phyloP scores from a whole-genome alignment of 495 filamentous ascomycete species.

The Tuber magnatum region DNA sequence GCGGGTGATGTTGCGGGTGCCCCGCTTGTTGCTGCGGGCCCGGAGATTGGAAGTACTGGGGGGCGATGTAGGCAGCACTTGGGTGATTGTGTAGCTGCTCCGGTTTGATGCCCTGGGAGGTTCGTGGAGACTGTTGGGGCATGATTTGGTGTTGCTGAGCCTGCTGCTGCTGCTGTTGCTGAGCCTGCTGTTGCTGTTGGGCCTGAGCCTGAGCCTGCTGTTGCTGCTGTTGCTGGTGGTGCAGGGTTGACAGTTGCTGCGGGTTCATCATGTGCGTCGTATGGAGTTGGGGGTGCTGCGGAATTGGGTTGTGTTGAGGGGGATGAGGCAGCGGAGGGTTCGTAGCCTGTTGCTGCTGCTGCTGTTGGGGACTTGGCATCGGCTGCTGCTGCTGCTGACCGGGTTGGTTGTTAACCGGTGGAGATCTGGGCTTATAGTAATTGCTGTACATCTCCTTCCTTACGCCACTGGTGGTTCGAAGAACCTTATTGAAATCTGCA shows the following conservation, averaged over 20 bases:
- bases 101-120: slow-evolving; percentile 39
- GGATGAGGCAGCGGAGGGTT: slow-evolving; percentile 48
- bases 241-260: slow-evolving; percentile 44
- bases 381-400: slow-evolving; percentile 51
- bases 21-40: slow-evolving; percentile 54
- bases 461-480: slow-evolving; percentile 66
- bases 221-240: slow-evolving; percentile 42
- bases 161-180: slow-evolving; percentile 55
- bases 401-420: slow-evolving; percentile 55
- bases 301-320: slow-evolving; percentile 51
- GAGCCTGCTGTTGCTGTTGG: slow-evolving; percentile 53
- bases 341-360: slow-evolving; percentile 47
- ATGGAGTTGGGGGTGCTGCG: slow-evolving; percentile 46
- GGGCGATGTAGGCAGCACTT: slow-evolving; percentile 40
- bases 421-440: slow-evolving; percentile 56
- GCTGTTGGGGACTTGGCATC: slow-evolving; percentile 47
- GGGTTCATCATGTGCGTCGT: slow-evolving; percentile 42
- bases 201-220: slow-evolving; percentile 44
- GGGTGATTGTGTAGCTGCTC: slow-evolving; percentile 38
- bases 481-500: slow-evolving; percentile 78
- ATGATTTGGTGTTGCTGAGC: slow-evolving; percentile 39
- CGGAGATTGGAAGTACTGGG: slow-evolving; percentile 47
- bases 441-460: slow-evolving; percentile 64
- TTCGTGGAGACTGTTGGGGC: slow-evolving; percentile 41
- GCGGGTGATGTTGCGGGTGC: slow-evolving; percentile 51